Evolutionary conservation across 192 early-diverging fungal genomes (phyloP), one percentile per base, ranked within the genome.

Genomic region (Backusella liffmaniae): DNA sequence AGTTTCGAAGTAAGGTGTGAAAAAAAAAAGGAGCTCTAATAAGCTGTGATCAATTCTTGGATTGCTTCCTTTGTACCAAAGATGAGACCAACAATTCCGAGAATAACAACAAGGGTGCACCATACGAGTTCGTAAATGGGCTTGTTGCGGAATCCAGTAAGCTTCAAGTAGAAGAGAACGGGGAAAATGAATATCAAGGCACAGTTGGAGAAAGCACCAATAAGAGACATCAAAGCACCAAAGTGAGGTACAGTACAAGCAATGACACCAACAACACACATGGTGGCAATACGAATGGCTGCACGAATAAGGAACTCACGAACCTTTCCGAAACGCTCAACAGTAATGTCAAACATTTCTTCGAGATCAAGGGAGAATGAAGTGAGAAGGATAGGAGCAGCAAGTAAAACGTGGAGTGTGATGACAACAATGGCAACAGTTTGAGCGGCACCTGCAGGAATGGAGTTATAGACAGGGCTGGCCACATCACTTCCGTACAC

Each of bases 151-250:
- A 79, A 23, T 26, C 94, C 94, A 70, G 89, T 87, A 41, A 96
- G 75, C 82, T 89, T 90, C 51, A 92, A 85, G 73, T 95, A 93
- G 83, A 88, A 95, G 5, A 94, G 23, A 46, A 95, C 86, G 0
- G 95, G 95, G 44, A 96, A 85, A 51, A 95, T 85, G 74, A 96
- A 95, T 79, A 96, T 94, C 29, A 95, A 84, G 18, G 89, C 83
- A 51, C 87, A 90, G 72, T 92, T 95, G 44, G 91, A 87, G 6
- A 95, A 76, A 10, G 94, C 92, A 21, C 94, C 94, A n/a, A 96
- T 69, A 29, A 96, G 84, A 16, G 89, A 89, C 86, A 95, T 86
- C 36, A 95, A 83, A 76, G 93, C 90, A 66, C 88, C 87, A 87
- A 96, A 96, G 85, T 90, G 93, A 12, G 94, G 93, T 2, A 95